A percentile compares a stretch with the other conserved stretches of the same genome.
Evolutionary conservation across 2,329 filamentous ascomycete genomes (phyloP).

Genomic region (Helotiales sp.): DNA sequence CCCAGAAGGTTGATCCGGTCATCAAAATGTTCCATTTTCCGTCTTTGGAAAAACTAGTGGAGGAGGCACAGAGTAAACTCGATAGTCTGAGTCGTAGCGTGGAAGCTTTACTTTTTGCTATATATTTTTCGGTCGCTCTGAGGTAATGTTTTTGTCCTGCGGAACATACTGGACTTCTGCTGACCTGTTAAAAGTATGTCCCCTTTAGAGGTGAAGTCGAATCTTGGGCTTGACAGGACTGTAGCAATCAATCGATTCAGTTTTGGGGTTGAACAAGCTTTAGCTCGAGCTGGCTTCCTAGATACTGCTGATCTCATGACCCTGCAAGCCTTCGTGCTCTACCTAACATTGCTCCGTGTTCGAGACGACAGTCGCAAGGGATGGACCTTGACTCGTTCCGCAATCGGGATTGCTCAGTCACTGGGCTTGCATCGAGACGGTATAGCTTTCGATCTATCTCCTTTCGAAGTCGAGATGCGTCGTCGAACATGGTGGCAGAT

Average conservation of each 20-base stretch:
- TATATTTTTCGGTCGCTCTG: conserved; percentile 56
- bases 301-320: conserved; percentile 58
- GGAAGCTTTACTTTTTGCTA: conserved; percentile 55
- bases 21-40: conserved; percentile 48
- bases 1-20: conserved; percentile 51
- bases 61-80: conserved; percentile 1
- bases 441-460: conserved; percentile 32
- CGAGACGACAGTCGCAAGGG: conserved; percentile 54
- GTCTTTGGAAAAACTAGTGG: conserved; percentile 40
- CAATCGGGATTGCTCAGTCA: conserved; percentile 50
- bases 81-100: conserved; percentile 38
- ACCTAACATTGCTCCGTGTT: conserved; percentile 52
- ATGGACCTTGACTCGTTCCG: conserved; percentile 64
- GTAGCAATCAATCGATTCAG: conserved; percentile 44
- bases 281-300: conserved; percentile 62
- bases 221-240: conserved; percentile 9
- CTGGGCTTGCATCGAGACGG: conserved; percentile 45
- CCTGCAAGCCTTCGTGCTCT: conserved; percentile 62
- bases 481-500: conserved; percentile 63
- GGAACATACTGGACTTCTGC: not conserved
- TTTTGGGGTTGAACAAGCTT: conserved; percentile 53
- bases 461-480: conserved; percentile 59
- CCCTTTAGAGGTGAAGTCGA: conserved; percentile 2
- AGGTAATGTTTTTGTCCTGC: not conserved
- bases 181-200: conserved; percentile 5